Evolutionary conservation across 257 asterid species (phyloP).

Genomic region (Avicennia marina): DNA sequence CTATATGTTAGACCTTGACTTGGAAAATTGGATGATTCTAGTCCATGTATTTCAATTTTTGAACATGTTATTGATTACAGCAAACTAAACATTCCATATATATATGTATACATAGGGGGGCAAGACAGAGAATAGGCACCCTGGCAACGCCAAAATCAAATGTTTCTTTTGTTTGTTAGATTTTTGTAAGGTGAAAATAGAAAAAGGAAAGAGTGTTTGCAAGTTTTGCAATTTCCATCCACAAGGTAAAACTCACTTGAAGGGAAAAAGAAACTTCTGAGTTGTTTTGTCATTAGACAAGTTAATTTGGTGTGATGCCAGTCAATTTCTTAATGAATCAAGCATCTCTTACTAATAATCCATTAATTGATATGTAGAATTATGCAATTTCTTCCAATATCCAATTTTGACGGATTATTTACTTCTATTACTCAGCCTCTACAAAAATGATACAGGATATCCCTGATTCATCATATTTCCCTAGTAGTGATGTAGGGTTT

Average conservation of each 20-base stretch:
- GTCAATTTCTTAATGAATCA: no score
- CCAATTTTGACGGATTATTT: not conserved
- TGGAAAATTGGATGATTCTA: not conserved
- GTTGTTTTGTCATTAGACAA: not conserved
- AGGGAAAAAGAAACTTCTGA: not conserved
- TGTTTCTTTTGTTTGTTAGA: no score
- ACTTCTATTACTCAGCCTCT: slow-evolving; percentile 4
- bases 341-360: not conserved
- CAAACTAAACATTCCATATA: no score
- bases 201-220: no score
- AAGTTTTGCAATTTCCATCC: no score
- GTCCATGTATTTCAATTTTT: not conserved
- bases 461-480: not conserved
- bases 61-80: not conserved
- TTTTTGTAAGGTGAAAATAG: no score
- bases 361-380: not conserved
- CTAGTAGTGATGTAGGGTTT: no score
- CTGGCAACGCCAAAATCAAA: no score
- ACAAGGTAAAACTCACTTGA: no score
- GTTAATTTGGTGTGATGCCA: no score
- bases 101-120: no score
- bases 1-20: not conserved
- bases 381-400: not conserved
- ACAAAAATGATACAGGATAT: not conserved
- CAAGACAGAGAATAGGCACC: no score